Evolutionary conservation across 208 protist species (phyloP).

Genomic region (Trypanosoma caninum): DNA sequence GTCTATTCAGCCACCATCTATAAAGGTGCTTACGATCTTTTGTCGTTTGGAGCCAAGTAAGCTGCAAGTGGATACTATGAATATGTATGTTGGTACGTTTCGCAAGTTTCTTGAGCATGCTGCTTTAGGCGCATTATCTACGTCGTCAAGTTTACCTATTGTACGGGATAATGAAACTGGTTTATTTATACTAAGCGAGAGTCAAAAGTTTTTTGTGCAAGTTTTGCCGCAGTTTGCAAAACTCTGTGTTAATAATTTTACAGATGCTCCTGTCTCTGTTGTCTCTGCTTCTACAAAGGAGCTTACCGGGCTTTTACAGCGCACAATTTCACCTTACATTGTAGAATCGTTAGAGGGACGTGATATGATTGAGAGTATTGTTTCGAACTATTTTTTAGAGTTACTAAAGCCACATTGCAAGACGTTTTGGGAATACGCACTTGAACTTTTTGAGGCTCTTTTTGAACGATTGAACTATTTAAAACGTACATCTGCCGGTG

Average conservation of each 20-base stretch:
- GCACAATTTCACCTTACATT: slow-evolving; percentile 77
- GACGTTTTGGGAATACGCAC: slow-evolving; percentile 60
- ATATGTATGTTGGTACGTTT: slow-evolving; percentile 68
- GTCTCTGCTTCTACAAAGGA: slow-evolving; percentile 41
- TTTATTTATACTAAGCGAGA: slow-evolving; percentile 37
- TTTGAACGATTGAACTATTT: slow-evolving; percentile 74
- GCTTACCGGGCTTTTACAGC: slow-evolving; percentile 54
- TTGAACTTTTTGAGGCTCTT: slow-evolving; percentile 57
- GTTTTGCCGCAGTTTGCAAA: slow-evolving; percentile 53
- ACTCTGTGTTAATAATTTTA: slow-evolving; percentile 57
- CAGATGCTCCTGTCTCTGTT: slow-evolving; percentile 54
- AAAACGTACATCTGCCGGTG: slow-evolving; percentile 45
- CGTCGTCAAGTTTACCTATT: slow-evolving; percentile 8
- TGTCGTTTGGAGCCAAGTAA: slow-evolving; percentile 74
- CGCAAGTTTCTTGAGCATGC: slow-evolving; percentile 78
- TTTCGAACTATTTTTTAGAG: slow-evolving; percentile 65
- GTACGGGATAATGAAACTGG: slow-evolving; percentile 25
- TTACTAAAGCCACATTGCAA: slow-evolving; percentile 78
- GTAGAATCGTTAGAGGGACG: slow-evolving; percentile 68
- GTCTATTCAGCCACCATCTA: slow-evolving; percentile 46
- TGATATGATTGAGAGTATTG: slow-evolving; percentile 56
- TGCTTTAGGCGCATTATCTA: slow-evolving; percentile 32
- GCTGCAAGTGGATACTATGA: slow-evolving; percentile 57
- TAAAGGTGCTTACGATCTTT: slow-evolving; percentile 33
- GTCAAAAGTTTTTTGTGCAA: slow-evolving; percentile 50